These are phyloP conservation scores for Agaricales sp. DNA, from an alignment of 1,284 basidiomycete species.

Conservation along the genomic window DNA sequence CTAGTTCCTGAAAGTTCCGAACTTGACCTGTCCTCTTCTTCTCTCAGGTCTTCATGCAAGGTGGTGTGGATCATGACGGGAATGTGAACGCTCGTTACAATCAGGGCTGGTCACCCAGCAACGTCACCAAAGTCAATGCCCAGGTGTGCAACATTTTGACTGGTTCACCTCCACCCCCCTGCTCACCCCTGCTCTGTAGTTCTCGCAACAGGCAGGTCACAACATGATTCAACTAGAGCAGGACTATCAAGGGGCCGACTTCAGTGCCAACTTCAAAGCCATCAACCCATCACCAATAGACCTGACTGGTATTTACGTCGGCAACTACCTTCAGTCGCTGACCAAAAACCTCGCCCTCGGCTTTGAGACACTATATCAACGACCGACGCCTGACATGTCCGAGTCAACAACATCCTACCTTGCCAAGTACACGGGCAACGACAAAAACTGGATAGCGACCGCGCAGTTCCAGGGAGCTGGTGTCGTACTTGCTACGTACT, in stretches of 20 bases:
- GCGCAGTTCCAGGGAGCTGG: conserved; percentile 86
- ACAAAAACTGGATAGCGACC: conserved; percentile 87
- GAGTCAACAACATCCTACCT: conserved; percentile 82
- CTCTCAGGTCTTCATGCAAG: conserved; percentile 81
- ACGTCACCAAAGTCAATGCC: conserved; percentile 83
- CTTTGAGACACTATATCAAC: conserved; percentile 83
- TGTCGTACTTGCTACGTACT: conserved; percentile 88
- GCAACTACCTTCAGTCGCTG: conserved; percentile 92
- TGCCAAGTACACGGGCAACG: conserved; percentile 70
- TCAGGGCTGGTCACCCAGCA: conserved; percentile 75
- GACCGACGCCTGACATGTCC: conserved; percentile 60
- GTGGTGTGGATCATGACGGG: conserved; percentile 88
- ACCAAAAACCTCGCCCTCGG: conserved; percentile 88
- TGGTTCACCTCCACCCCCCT: neutral
- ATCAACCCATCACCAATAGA: conserved; percentile 90
- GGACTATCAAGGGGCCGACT: conserved; percentile 88
- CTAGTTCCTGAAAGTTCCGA: conserved; percentile 13
- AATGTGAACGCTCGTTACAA: conserved; percentile 87
- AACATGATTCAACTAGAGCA: conserved; percentile 93
- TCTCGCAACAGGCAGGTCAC: conserved; percentile 63
- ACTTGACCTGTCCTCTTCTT: conserved; percentile 4
- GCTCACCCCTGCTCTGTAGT: conserved; percentile 22
- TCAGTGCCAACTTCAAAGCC: conserved; percentile 80
- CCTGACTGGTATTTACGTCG: conserved; percentile 89
- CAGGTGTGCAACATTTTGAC: conserved; percentile 59